Percentiles rank a stretch among this genome's conserved stretches.
Conservation (phyloP, 371 early-diverging fungal genomes). For the Rhizopus stolonifer region DNA sequence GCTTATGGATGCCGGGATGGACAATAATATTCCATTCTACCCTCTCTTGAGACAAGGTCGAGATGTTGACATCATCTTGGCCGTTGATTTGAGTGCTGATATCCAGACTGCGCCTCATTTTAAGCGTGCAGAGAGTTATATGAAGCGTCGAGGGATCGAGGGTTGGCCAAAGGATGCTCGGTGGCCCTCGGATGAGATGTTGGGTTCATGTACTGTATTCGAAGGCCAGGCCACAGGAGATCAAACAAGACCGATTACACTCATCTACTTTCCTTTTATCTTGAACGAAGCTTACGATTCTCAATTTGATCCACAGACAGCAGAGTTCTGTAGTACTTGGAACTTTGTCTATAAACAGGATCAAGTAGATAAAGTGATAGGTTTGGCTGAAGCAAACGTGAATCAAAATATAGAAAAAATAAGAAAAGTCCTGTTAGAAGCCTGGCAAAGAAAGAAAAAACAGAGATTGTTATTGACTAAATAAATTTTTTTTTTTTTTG, state of each 20-base stretch:
- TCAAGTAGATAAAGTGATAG: constrained; percentile 56
- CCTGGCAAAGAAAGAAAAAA: constrained; percentile 46
- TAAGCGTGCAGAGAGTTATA: constrained; percentile 59
- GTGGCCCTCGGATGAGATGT: constrained; percentile 32
- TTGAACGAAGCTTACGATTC: constrained; percentile 46
- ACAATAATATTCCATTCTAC: constrained; percentile 75
- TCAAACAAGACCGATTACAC: constrained; percentile 40
- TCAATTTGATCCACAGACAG: constrained; percentile 61
- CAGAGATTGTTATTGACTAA: too few species aligned
- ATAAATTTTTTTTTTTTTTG: too few species aligned
- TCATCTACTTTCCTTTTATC: constrained; percentile 63
- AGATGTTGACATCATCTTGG: constrained; percentile 64
- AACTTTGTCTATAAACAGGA: constrained; percentile 60
- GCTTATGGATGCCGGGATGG: constrained; percentile 15
- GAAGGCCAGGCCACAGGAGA: background rate
- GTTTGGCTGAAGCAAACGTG: constrained; percentile 51
- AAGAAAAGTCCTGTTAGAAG: constrained; percentile 35
- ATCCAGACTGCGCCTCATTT: constrained; percentile 66
- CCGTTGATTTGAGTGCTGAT: constrained; percentile 67
- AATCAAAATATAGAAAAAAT: constrained; percentile 47
- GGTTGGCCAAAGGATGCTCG: constrained; percentile 47
- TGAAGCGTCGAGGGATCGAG: constrained; percentile 45
- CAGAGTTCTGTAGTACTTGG: constrained; percentile 62
- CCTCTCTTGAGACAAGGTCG: constrained; percentile 65
- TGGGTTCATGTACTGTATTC: constrained; percentile 34